Percentiles rank a stretch among this genome's conserved stretches.
phyloP scores from a whole-genome alignment of 345 rosid genomes.

The Populus pruinosa region DNA sequence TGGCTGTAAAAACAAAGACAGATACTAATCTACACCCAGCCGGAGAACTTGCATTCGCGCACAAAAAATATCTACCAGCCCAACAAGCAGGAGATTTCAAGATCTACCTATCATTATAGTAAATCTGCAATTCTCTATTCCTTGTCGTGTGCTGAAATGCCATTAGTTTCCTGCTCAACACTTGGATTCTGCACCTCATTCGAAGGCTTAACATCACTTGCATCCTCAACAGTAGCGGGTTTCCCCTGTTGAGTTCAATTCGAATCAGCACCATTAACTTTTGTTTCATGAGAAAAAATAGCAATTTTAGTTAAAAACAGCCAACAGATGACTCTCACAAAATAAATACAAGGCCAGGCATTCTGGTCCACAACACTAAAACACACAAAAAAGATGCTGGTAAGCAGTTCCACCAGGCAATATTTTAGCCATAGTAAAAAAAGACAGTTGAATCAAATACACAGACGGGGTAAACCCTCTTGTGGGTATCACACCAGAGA shows the following conservation, averaged over 20 bases:
- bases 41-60: slow-evolving; percentile 14
- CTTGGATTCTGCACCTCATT: slow-evolving; percentile 36
- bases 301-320: not conserved
- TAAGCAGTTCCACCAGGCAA: not conserved
- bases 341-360: not conserved
- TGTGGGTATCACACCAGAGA: not conserved
- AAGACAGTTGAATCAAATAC: not conserved
- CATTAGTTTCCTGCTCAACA: slow-evolving; percentile 32
- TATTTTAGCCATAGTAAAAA: not conserved
- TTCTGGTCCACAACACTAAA: not conserved
- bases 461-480: not conserved
- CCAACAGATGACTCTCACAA: not conserved
- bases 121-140: slow-evolving; percentile 24
- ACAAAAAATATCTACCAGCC: slow-evolving; percentile 24
- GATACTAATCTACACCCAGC: not conserved
- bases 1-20: not conserved
- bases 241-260: slow-evolving; percentile 40
- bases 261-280: not conserved
- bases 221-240: slow-evolving; percentile 29
- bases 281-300: not conserved
- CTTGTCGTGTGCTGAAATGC: slow-evolving; percentile 29
- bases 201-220: slow-evolving; percentile 46
- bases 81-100: not conserved
- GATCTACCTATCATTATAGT: not conserved
- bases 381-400: not conserved